phyloP scores from a whole-genome alignment of 345 rosid species.

The Salix caprea region DNA sequence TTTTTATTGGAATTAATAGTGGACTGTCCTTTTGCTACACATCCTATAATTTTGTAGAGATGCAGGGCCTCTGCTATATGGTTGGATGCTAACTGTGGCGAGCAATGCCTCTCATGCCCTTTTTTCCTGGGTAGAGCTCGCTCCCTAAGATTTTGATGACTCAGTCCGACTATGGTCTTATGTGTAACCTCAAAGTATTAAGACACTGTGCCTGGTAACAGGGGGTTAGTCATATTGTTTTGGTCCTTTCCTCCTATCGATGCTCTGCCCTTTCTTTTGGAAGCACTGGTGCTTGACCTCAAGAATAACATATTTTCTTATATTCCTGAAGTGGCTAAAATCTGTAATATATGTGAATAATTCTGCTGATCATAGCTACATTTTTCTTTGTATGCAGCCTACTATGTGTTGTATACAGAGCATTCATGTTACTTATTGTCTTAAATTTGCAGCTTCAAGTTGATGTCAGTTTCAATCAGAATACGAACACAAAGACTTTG shows the following conservation, averaged over 20 bases:
- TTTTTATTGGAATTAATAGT: neutral
- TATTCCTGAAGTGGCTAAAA: neutral
- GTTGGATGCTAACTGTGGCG: constrained; percentile 13
- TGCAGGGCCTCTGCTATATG: neutral
- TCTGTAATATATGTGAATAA: neutral
- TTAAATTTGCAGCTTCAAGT: constrained; percentile 71
- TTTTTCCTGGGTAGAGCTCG: constrained; percentile 29
- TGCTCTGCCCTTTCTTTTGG: neutral
- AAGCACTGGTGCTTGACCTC: neutral
- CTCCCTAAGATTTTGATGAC: constrained; percentile 15
- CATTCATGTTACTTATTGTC: constrained; percentile 21
- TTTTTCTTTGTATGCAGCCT: neutral
- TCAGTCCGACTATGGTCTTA: constrained; percentile 4
- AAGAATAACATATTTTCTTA: neutral
- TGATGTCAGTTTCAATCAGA: constrained; percentile 75
- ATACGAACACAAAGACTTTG: constrained; percentile 55
- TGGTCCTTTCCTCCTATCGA: neutral
- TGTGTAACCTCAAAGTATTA: constrained; percentile 7
- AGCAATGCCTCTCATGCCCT: constrained; percentile 29
- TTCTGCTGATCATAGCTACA: neutral
- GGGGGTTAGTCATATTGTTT: constrained; percentile 6
- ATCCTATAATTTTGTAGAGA: neutral
- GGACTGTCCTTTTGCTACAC: neutral
- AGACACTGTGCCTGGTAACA: constrained; percentile 7
- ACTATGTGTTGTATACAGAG: neutral